A percentile compares a stretch with the other conserved stretches of the same genome.
Conservation (phyloP, 768 basidiomycete genomes). For the Xerocomellus intermedius region DNA sequence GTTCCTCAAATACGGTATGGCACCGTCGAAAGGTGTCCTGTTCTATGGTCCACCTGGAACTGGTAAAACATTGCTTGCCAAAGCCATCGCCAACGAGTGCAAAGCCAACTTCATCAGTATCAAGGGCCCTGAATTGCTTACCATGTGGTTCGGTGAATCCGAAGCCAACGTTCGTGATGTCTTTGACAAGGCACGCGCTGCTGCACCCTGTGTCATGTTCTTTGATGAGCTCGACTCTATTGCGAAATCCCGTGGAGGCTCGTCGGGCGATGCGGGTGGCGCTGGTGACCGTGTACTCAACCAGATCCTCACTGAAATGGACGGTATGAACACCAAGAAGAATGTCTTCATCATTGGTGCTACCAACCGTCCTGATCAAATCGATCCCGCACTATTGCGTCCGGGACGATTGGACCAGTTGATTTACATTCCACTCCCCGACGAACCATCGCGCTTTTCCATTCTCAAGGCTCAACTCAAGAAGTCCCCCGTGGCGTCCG, state of each 20-base stretch:
- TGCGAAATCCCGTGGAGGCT: slow-evolving; percentile 90
- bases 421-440: slow-evolving; percentile 98
- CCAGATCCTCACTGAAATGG: slow-evolving; percentile 97
- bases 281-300: slow-evolving; percentile 98
- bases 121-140: slow-evolving; percentile 98
- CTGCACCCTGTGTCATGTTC: slow-evolving; percentile 99
- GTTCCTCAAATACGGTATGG: slow-evolving; percentile 99
- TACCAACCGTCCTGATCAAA: slow-evolving; percentile 95
- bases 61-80: slow-evolving; percentile 98
- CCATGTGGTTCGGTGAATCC: slow-evolving; percentile 99
- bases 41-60: slow-evolving; percentile 99
- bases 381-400: slow-evolving; percentile 89
- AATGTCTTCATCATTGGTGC: slow-evolving; percentile 99
- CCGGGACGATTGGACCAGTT: slow-evolving; percentile 99
- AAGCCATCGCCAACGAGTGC: slow-evolving; percentile 99
- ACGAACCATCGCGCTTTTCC: slow-evolving; percentile 85
- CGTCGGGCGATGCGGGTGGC: slow-evolving; percentile 87
- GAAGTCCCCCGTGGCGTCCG: slow-evolving; percentile 82
- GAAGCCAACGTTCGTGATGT: slow-evolving; percentile 99
- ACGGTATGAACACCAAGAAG: slow-evolving; percentile 98
- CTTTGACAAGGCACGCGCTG: slow-evolving; percentile 99
- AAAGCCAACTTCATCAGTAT: slow-evolving; percentile 99
- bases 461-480: slow-evolving; percentile 91
- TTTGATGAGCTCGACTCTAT: slow-evolving; percentile 99
- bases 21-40: slow-evolving; percentile 97